These are phyloP conservation scores for Asparagopsis taxiformis DNA, from an alignment of 31 red algal genomes.

Conservation along the genomic window DNA sequence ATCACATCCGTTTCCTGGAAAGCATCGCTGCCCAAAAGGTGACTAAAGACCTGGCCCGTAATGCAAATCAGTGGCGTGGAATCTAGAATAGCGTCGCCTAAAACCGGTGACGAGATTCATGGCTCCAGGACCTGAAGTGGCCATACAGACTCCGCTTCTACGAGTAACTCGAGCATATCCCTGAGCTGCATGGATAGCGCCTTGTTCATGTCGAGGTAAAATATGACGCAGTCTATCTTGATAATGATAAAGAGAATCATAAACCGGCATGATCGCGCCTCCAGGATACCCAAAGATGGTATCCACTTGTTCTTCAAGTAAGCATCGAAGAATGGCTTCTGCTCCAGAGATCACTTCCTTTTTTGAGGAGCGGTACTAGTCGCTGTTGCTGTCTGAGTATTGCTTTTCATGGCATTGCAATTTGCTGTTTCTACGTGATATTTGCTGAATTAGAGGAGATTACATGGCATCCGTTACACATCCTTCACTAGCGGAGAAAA, in stretches of 20 bases:
- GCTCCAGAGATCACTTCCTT: conserved; percentile 2
- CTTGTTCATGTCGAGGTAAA: conserved; percentile 33
- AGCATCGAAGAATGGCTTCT: neutral
- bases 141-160: conserved; percentile 4
- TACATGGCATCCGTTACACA: too few species aligned
- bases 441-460: too few species aligned
- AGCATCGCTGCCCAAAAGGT: conserved; percentile 7
- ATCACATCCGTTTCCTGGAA: conserved; percentile 37
- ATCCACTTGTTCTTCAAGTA: neutral
- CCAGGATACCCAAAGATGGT: conserved; percentile 33
- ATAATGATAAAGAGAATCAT: conserved; percentile 1
- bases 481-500: too few species aligned
- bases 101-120: conserved; percentile 20
- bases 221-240: conserved; percentile 10
- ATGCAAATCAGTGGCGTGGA: conserved; percentile 24
- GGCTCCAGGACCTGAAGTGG: conserved; percentile 28
- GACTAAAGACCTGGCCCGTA: conserved; percentile 1
- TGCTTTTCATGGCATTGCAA: too few species aligned
- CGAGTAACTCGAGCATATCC: conserved; percentile 31
- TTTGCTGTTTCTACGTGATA: too few species aligned
- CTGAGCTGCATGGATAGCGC: conserved; percentile 11
- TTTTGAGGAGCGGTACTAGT: too few species aligned
- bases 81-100: conserved; percentile 7
- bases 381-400: too few species aligned
- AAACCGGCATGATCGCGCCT: conserved; percentile 15